Evolutionary conservation across 805 yeast species (phyloP).

Genomic region (Yamadazyma sp.): DNA sequence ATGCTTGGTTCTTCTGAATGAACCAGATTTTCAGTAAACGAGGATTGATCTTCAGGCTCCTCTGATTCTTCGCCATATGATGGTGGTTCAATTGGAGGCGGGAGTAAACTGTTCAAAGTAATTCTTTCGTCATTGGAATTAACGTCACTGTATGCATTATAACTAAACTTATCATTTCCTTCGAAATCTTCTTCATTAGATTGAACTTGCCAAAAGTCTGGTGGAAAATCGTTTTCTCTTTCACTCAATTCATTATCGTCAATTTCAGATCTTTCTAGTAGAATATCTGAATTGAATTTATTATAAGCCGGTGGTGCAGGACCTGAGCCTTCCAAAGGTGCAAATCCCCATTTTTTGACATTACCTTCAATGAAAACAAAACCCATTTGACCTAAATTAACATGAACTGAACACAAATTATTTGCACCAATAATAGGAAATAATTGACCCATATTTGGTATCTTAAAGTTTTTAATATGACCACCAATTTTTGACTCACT

Average conservation of each 20-base stretch:
- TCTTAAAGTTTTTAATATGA: constrained; percentile 67
- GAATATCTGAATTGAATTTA: constrained; percentile 70
- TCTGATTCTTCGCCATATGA: constrained; percentile 22
- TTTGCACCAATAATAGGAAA: constrained; percentile 91
- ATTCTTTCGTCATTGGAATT: constrained; percentile 39
- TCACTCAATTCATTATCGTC: constrained; percentile 46
- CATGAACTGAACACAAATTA: constrained; percentile 78
- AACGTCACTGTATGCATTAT: constrained; percentile 38
- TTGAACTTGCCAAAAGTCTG: constrained; percentile 49
- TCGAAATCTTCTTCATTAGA: constrained; percentile 12
- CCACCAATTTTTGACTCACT: constrained; percentile 81
- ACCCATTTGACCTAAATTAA: constrained; percentile 85
- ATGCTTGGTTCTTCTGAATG: not conserved
- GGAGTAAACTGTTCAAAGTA: constrained; percentile 35
- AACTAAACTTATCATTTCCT: constrained; percentile 30
- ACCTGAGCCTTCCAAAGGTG: constrained; percentile 82
- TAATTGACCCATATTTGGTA: constrained; percentile 43
- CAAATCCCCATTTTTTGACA: constrained; percentile 93
- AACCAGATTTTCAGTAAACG: not conserved
- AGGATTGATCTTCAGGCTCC: constrained; percentile 3
- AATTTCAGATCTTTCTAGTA: constrained; percentile 63
- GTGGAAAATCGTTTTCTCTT: constrained; percentile 51
- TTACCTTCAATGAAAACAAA: constrained; percentile 89
- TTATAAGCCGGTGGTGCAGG: constrained; percentile 95
- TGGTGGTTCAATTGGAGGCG: constrained; percentile 36